A percentile compares a stretch with the other conserved stretches of the same genome.
Evolutionary conservation across 2,329 filamentous ascomycete genomes (phyloP).

Genomic region (Colletotrichum sp.): DNA sequence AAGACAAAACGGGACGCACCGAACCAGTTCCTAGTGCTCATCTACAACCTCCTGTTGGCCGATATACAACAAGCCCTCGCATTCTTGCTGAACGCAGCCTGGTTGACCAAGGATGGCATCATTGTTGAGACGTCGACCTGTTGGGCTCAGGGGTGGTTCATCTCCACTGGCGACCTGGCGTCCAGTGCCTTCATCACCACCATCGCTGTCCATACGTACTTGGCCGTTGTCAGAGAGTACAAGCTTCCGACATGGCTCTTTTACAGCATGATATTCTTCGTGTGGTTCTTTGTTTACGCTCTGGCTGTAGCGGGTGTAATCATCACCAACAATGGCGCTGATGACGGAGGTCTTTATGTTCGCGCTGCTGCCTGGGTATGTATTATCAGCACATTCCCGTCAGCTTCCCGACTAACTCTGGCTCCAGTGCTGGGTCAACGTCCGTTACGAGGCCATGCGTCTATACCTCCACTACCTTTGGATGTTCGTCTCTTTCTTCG

Average conservation of each 20-base stretch:
- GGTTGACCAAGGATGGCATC: constrained; percentile 52
- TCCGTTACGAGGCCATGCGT: constrained; percentile 54
- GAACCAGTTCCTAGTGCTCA: constrained; percentile 65
- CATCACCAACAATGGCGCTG: constrained; percentile 7
- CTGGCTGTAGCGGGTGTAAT: constrained; percentile 6
- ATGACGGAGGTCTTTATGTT: constrained; percentile 46
- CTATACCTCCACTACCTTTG: constrained; percentile 68
- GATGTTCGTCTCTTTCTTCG: constrained; percentile 53
- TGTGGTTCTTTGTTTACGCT: constrained; percentile 51
- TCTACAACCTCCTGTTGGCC: constrained; percentile 64
- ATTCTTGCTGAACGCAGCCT: constrained; percentile 61
- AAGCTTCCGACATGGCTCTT: constrained; percentile 51
- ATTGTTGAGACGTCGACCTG: constrained; percentile 53
- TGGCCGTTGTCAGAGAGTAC: constrained; percentile 55
- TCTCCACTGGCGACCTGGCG: constrained; percentile 62
- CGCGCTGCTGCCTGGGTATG: constrained; percentile 59
- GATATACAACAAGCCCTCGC: constrained; percentile 63
- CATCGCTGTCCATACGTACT: constrained; percentile 64
- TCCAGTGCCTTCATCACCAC: constrained; percentile 62
- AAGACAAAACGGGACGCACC: constrained; percentile 20
- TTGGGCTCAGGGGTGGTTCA: constrained; percentile 60
- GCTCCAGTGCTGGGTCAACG: constrained; percentile 65
- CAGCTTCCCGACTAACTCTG: constrained; percentile 66
- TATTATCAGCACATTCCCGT: constrained; percentile 27
- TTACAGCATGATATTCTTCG: constrained; percentile 40